Percentiles rank a stretch among this genome's conserved stretches.
Evolutionary conservation across 768 basidiomycete species (phyloP).

Genomic region (button mushroom (Agaricus bisporus)): DNA sequence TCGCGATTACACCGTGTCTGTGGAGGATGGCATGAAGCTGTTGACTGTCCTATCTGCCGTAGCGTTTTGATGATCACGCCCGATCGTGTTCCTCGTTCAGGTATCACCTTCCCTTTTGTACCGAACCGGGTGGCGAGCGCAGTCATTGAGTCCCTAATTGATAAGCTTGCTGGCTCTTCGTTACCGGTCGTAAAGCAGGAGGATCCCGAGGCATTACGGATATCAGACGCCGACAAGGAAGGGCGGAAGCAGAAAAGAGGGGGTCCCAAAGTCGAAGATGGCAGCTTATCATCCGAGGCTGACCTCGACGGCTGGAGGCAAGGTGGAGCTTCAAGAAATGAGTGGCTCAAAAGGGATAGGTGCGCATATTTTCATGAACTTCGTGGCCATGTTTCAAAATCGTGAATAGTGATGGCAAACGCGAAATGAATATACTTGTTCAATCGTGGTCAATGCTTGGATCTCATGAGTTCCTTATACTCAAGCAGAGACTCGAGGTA

Average conservation of each 20-base stretch:
- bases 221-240: slow-evolving; percentile 30
- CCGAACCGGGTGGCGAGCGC: slow-evolving; percentile 54
- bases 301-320: slow-evolving; percentile 46
- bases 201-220: slow-evolving; percentile 32
- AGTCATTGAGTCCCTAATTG: slow-evolving; percentile 46
- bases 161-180: slow-evolving; percentile 31
- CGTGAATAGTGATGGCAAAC: slow-evolving; percentile 42
- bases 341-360: slow-evolving; percentile 59
- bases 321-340: slow-evolving; percentile 41
- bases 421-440: slow-evolving; percentile 46
- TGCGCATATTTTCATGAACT: slow-evolving; percentile 17
- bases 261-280: slow-evolving; percentile 25
- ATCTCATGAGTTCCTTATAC: slow-evolving; percentile 43
- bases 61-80: slow-evolving; percentile 44
- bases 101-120: slow-evolving; percentile 53
- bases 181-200: slow-evolving; percentile 34
- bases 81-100: slow-evolving; percentile 43
- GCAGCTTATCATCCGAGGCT: slow-evolving; percentile 22
- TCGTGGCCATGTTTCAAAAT: slow-evolving; percentile 3
- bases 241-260: slow-evolving; percentile 29
- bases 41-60: slow-evolving; percentile 66
- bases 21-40: slow-evolving; percentile 61
- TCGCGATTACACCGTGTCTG: slow-evolving; percentile 57
- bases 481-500: slow-evolving; percentile 52
- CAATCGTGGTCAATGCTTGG: slow-evolving; percentile 43